Evolutionary conservation across 139 green algal genomes (phyloP).

Genomic region (Edaphochlamys debaryana): DNA sequence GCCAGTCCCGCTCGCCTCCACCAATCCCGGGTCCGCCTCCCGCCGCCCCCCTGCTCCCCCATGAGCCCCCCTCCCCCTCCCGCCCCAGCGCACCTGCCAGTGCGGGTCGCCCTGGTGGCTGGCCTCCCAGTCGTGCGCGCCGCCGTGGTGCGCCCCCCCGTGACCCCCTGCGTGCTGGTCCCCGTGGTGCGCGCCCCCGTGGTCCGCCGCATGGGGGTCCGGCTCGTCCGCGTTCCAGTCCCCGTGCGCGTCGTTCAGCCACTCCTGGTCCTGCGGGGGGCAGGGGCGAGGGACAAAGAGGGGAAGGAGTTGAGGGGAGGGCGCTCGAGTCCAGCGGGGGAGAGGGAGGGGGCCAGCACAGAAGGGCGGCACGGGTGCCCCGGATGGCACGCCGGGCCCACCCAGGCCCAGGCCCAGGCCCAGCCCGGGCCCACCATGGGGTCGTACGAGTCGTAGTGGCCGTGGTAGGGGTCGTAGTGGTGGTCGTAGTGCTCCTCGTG

Average conservation of each 20-base stretch:
- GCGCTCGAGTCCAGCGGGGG: too few species aligned
- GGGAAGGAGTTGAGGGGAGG: too few species aligned
- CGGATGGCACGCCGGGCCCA: too few species aligned
- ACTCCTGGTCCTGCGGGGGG: constrained; percentile 4
- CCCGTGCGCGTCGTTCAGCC: constrained; percentile 26
- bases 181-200: neutral
- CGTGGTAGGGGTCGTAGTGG: constrained; percentile 42
- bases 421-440: constrained; percentile 31
- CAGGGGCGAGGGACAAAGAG: too few species aligned
- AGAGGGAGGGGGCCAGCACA: neutral
- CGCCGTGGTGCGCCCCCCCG: neutral
- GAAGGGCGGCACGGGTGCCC: too few species aligned
- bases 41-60: too few species aligned
- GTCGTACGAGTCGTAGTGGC: constrained; percentile 35
- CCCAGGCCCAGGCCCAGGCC: too few species aligned
- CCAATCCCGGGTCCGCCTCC: too few species aligned
- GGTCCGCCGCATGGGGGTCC: neutral
- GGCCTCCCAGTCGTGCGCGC: neutral
- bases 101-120: neutral
- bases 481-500: neutral
- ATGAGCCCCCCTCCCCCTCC: too few species aligned
- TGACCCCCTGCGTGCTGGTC: too few species aligned
- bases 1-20: too few species aligned
- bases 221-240: constrained; percentile 35
- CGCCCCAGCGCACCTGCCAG: too few species aligned